phyloP scores from a whole-genome alignment of 176 grass and related monocot genomes.

The Ensete ventricosum region DNA sequence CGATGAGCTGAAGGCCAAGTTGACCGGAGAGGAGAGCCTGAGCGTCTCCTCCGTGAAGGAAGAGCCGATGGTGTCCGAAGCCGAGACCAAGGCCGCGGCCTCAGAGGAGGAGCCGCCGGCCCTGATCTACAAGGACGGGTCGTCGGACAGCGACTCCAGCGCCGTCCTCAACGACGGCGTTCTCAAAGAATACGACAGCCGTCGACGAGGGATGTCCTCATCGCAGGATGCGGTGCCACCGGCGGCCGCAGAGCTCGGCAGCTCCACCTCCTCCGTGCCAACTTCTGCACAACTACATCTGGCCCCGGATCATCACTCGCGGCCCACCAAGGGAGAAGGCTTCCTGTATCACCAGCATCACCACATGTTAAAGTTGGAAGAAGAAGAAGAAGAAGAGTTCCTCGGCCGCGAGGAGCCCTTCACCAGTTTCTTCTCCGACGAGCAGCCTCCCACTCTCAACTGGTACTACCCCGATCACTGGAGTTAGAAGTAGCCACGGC shows the following conservation, averaged over 20 bases:
- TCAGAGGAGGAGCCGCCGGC: slow-evolving; percentile 5
- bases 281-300: not conserved
- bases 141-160: slow-evolving; percentile 64
- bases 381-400: slow-evolving; percentile 37
- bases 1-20: slow-evolving; percentile 59
- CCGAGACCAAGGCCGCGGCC: slow-evolving; percentile 8
- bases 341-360: slow-evolving; percentile 6
- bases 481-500: slow-evolving; percentile 20
- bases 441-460: slow-evolving; percentile 44
- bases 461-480: slow-evolving; percentile 57
- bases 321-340: not conserved
- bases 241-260: not conserved
- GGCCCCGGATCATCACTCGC: too few relatives aligned
- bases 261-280: not conserved
- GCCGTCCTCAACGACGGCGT: slow-evolving; percentile 44
- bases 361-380: slow-evolving; percentile 37
- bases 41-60: slow-evolving; percentile 48
- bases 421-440: slow-evolving; percentile 64
- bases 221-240: not conserved
- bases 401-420: slow-evolving; percentile 42
- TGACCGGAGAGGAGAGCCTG: slow-evolving; percentile 30
- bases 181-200: not conserved
- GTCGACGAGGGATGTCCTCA: not conserved
- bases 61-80: slow-evolving; percentile 36
- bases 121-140: slow-evolving; percentile 38